Base-by-base conservation (phyloP, 2,329 filamentous ascomycete species). In the Arthroderma uncinatum region DNA sequence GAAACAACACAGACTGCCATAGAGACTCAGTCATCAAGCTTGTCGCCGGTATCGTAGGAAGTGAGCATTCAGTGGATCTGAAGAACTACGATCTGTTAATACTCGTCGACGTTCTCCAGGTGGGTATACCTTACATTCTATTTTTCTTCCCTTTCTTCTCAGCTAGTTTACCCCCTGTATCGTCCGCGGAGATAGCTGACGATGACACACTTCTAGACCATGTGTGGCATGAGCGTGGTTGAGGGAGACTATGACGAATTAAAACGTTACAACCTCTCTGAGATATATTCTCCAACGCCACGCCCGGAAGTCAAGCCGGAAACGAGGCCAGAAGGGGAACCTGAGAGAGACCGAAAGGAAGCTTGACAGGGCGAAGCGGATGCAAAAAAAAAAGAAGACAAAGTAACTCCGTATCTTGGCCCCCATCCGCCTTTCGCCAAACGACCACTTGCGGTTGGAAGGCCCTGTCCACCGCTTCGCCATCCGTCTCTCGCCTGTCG, bases 201-300 rank as follows among this genome's bases (percentile, higher is more conserved):
- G n/a, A 48, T 40, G 56, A 53, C 14, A 6, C 21, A 44, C 14
- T 40, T 42, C 62, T n/a, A 84, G 82, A 83, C 83, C 62, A 68
- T 84, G 8, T 77, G 82, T 59, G 82, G 82, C 19, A 82, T 85
- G 76, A 83, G 81, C 61, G 81, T 85, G 7, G 79, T 84, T 3
- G 78, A 76, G 19, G 69, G 74, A 55, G 79, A 82, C 61, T 85
- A 79, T 62, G 82, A 85, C 56, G 70, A 74, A 61, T 71, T 85
- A 60, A 85, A 83, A 69, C 75, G 79, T 57, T 85, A 78, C 68
- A 85, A 85, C 66, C 67, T 85, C 52, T 77, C 81, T 44, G 82
- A 85, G 67, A 76, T 85, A 55, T 82, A 80, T 62, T 75, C 77
- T 58, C 76, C 78, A 54, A 73, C 72, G 8, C 68, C 73, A 57